Percentiles rank a stretch among this genome's conserved stretches.
These are phyloP conservation scores for Nothophaeocryptopus gaeumannii DNA, from an alignment of 2,329 filamentous ascomycete genomes.

Conservation along the genomic window DNA sequence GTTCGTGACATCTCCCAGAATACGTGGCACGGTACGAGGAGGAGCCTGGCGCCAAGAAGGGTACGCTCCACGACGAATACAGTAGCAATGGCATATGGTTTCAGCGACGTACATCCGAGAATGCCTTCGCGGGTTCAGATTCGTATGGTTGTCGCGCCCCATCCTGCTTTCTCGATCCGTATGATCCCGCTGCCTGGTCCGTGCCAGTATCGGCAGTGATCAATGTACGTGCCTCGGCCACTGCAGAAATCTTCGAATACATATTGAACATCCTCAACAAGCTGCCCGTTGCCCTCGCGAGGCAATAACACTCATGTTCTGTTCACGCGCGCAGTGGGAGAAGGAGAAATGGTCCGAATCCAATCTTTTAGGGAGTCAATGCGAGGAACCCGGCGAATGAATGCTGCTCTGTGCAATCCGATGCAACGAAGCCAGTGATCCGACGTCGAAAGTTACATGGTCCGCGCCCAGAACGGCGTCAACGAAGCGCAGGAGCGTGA, in stretches of 20 bases:
- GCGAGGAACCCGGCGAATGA: not conserved
- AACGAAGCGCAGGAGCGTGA: conserved; percentile 1
- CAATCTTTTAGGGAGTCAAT: conserved; percentile 4
- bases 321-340: conserved; percentile 1
- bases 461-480: not conserved
- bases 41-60: not conserved
- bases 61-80: conserved; percentile 1
- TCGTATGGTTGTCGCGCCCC: no score
- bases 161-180: not conserved
- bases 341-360: conserved; percentile 6
- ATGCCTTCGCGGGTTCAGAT: not conserved
- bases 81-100: conserved; percentile 1
- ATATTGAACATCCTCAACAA: conserved; percentile 2
- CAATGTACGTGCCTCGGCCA: not conserved
- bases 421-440: not conserved
- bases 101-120: not conserved
- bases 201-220: not conserved
- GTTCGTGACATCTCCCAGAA: not conserved
- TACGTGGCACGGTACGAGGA: not conserved
- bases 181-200: not conserved
- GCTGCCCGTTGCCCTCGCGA: not conserved
- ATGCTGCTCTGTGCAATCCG: conserved; percentile 4
- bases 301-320: not conserved
- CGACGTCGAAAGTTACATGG: conserved; percentile 2
- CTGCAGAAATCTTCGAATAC: not conserved